These are phyloP conservation scores for Naganishia vishniacii DNA, from an alignment of 768 basidiomycete species.

Conservation along the genomic window DNA sequence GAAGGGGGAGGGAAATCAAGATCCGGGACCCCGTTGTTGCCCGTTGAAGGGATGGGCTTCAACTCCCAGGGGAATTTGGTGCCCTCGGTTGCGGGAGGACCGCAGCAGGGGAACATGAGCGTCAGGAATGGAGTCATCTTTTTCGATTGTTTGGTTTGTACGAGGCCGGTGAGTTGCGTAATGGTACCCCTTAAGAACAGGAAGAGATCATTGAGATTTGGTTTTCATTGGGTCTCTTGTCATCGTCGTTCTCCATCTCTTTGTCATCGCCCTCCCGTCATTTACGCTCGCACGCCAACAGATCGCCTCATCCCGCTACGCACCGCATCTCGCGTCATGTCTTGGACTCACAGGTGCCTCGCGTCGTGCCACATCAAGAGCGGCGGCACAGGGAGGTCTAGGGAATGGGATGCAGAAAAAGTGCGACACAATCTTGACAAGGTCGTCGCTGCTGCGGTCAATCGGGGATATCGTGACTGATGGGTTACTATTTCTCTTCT, in stretches of 20 bases:
- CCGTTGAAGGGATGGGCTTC: background rate
- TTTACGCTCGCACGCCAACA: background rate
- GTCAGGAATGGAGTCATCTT: slow-evolving; percentile 14
- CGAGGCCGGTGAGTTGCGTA: background rate
- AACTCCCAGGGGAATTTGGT: slow-evolving; percentile 7
- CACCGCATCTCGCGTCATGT: slow-evolving; percentile 27
- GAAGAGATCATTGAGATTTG: background rate
- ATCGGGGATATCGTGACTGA: no score
- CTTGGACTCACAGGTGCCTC: slow-evolving; percentile 23
- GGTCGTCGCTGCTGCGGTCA: no score
- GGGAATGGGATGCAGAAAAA: slow-evolving; percentile 16
- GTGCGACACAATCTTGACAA: background rate
- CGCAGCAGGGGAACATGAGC: background rate
- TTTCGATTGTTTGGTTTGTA: slow-evolving; percentile 20
- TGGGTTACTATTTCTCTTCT: no score
- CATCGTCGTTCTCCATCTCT: no score
- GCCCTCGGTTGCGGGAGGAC: background rate
- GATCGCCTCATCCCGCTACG: slow-evolving; percentile 29
- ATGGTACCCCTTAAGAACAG: no score
- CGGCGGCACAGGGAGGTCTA: no score
- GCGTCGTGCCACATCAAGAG: slow-evolving; percentile 18
- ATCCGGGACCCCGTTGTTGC: slow-evolving; percentile 19
- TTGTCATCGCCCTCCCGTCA: no score
- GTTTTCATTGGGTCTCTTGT: no score
- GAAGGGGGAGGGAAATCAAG: slow-evolving; percentile 22